Conservation (phyloP, 768 basidiomycete genomes). For the Kwoniella mangroviensis region DNA sequence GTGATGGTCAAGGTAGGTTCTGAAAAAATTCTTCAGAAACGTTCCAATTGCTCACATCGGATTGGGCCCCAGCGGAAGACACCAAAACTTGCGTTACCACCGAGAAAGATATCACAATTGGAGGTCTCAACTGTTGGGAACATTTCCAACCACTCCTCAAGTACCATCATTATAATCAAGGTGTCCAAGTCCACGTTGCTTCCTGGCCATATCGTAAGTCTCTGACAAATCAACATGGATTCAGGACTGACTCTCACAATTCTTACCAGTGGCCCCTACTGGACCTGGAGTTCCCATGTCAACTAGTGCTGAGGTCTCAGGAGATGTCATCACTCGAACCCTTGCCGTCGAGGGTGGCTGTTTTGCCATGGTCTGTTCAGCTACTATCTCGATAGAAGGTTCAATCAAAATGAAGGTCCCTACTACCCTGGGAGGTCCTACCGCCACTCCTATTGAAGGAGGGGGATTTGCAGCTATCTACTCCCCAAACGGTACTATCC, state of each 20-base stretch:
- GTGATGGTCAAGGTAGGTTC: constrained; percentile 14
- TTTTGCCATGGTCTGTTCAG: constrained; percentile 17
- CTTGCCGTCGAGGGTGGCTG: constrained; percentile 15
- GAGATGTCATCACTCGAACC: constrained; percentile 10
- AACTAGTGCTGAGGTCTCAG: constrained; percentile 7
- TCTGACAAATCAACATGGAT: background rate
- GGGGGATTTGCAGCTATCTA: constrained; percentile 26
- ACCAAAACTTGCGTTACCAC: too few relatives aligned
- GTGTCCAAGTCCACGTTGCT: constrained; percentile 18
- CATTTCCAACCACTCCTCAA: constrained; percentile 19
- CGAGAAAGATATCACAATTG: constrained; percentile 8
- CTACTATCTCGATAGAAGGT: constrained; percentile 13
- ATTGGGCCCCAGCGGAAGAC: background rate
- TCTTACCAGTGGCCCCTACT: constrained; percentile 1
- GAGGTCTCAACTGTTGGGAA: constrained; percentile 17
- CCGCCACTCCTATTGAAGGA: constrained; percentile 17
- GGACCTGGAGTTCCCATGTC: constrained; percentile 14
- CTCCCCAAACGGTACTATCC: constrained; percentile 5
- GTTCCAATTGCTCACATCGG: too few relatives aligned
- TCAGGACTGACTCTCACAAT: background rate
- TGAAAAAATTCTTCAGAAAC: background rate
- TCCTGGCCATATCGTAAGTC: constrained; percentile 22
- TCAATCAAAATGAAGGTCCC: constrained; percentile 3
- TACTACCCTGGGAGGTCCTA: constrained; percentile 3
- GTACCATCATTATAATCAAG: constrained; percentile 23